Percentiles rank a stretch among this genome's conserved stretches.
These are phyloP conservation scores for Suhomyces wounanorum DNA, from an alignment of 1,139 yeast genomes.

Conservation along the genomic window DNA sequence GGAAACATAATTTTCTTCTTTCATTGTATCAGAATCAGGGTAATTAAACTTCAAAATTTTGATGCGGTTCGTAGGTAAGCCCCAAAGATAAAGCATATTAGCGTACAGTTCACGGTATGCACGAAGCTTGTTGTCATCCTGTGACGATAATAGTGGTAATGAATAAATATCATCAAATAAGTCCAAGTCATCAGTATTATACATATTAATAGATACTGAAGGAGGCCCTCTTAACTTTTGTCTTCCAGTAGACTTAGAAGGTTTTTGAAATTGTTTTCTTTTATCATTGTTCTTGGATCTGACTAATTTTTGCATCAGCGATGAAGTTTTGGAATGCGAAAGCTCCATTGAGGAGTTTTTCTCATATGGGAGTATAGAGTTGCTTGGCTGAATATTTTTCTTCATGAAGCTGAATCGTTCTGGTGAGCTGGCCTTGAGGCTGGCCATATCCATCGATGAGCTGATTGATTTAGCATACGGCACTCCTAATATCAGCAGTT, in stretches of 20 bases:
- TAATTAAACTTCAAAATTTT: conserved; percentile 78
- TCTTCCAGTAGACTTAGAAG: conserved; percentile 12
- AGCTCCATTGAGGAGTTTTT: conserved; percentile 2
- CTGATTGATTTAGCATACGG: conserved; percentile 23
- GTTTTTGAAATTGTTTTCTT: conserved; percentile 3
- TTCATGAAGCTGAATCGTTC: conserved; percentile 21
- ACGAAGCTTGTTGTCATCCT: conserved; percentile 46
- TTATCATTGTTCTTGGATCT: conserved; percentile 1
- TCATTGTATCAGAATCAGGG: conserved; percentile 26
- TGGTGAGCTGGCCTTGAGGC: conserved; percentile 32
- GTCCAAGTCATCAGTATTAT: conserved; percentile 59
- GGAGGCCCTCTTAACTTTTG: conserved; percentile 34
- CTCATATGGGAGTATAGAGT: conserved; percentile 1
- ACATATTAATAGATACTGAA: conserved; percentile 52
- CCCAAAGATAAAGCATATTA: conserved; percentile 80
- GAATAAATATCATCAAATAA: conserved; percentile 50
- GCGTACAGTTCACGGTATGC: conserved; percentile 75
- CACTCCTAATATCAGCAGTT: conserved; percentile 12
- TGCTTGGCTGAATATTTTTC: conserved; percentile 13
- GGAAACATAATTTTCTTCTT: conserved; percentile 15
- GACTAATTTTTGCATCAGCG: conserved; percentile 5
- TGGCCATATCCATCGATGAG: conserved; percentile 32
- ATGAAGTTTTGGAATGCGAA: conserved; percentile 4
- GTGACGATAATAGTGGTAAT: conserved; percentile 48
- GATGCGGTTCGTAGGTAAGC: conserved; percentile 71